phyloP scores from a whole-genome alignment of 148 eudicot species.

The Vaccinium myrtillus region DNA sequence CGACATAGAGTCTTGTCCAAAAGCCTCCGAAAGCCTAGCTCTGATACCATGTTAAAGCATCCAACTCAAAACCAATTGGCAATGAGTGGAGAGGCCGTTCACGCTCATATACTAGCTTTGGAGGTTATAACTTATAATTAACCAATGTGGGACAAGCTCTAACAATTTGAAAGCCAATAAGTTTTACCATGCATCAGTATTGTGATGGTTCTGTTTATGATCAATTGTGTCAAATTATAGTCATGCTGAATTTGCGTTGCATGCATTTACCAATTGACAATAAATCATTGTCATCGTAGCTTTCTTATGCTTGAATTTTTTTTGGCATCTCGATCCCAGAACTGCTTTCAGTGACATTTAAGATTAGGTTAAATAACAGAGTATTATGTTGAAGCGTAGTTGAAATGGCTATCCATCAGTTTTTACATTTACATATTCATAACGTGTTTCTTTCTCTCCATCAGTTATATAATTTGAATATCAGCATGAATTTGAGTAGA shows the following conservation, averaged over 20 bases:
- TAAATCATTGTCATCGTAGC: not conserved
- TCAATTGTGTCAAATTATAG: not conserved
- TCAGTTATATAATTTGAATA: not conserved
- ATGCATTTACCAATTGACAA: not conserved
- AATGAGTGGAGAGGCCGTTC: no score
- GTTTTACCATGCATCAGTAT: no score
- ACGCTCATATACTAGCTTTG: no score
- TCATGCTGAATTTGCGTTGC: not conserved
- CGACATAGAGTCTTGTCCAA: no score
- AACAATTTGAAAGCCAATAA: no score
- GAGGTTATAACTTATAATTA: no score
- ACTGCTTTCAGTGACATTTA: slow-evolving; percentile 1
- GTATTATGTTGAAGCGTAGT: not conserved
- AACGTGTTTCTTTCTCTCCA: not conserved
- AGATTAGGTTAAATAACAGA: not conserved
- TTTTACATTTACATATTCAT: not conserved
- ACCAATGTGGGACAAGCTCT: no score
- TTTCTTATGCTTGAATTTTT: slow-evolving; percentile 8
- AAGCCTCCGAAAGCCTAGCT: no score
- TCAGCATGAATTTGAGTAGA: not conserved
- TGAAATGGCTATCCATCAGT: not conserved
- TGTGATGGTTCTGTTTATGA: no score
- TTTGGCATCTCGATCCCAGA: not conserved
- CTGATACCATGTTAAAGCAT: no score
- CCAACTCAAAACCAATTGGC: no score